phyloP scores from a whole-genome alignment of 2,329 filamentous ascomycete genomes.

The Cladosporium sp. region DNA sequence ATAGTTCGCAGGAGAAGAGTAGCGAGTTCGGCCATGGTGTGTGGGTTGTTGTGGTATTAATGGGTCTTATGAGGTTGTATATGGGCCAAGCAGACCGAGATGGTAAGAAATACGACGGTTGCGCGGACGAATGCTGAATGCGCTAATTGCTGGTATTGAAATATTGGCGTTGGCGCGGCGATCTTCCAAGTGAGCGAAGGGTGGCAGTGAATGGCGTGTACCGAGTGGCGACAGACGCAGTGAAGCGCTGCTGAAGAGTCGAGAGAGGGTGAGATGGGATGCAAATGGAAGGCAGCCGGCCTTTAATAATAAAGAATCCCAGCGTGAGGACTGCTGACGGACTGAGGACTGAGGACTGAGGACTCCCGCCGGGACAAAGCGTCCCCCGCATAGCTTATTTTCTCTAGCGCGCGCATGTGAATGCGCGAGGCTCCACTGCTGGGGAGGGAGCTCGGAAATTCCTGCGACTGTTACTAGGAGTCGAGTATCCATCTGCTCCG shows the following conservation, averaged over 20 bases:
- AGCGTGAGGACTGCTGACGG: not conserved
- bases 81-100: not conserved
- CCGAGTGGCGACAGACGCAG: slow-evolving; percentile 28
- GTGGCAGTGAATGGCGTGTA: not conserved
- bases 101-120: slow-evolving; percentile 13
- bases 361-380: not conserved
- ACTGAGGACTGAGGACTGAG: not conserved
- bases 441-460: slow-evolving; percentile 17
- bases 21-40: slow-evolving; percentile 58
- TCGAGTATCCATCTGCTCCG: not conserved
- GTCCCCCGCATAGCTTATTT: not conserved
- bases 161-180: not conserved
- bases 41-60: not conserved
- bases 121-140: not conserved
- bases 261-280: slow-evolving; percentile 12
- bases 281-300: not conserved
- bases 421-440: slow-evolving; percentile 9
- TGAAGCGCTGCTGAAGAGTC: slow-evolving; percentile 32
- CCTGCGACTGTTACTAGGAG: slow-evolving; percentile 4
- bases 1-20: slow-evolving; percentile 83
- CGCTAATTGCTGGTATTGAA: not conserved
- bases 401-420: slow-evolving; percentile 4
- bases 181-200: not conserved
- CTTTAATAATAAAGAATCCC: slow-evolving; percentile 9
- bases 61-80: not conserved